Evolutionary conservation across 345 rosid genomes (phyloP).

Genomic region (Arabidopsis arenosa): DNA sequence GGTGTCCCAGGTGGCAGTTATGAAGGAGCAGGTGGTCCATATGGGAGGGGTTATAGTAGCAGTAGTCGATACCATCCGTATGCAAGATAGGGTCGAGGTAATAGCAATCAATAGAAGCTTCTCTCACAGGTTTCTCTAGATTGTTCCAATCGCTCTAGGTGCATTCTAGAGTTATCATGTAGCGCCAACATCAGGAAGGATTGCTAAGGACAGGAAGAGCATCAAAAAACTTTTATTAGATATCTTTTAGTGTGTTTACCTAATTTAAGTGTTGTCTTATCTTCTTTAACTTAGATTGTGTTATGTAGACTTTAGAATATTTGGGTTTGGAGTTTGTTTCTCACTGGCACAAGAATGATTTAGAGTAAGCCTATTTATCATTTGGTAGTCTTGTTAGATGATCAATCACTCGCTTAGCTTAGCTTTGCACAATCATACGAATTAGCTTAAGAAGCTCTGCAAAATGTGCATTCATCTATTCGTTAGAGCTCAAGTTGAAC

Average conservation of each 20-base stretch:
- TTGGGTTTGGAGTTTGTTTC: slow-evolving; percentile 40
- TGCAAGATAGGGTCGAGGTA: slow-evolving; percentile 60
- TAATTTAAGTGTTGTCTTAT: slow-evolving; percentile 31
- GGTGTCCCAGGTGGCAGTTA: slow-evolving; percentile 90
- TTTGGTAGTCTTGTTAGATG: slow-evolving; percentile 34
- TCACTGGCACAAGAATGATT: slow-evolving; percentile 25
- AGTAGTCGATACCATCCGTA: slow-evolving; percentile 98
- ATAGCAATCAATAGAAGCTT: slow-evolving; percentile 34
- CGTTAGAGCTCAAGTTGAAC: background rate
- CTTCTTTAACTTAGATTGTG: slow-evolving; percentile 42
- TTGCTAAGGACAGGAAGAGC: slow-evolving; percentile 45
- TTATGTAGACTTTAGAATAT: slow-evolving; percentile 46
- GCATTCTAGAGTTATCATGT: slow-evolving; percentile 47
- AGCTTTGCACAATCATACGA: slow-evolving; percentile 32
- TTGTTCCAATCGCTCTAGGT: slow-evolving; percentile 37
- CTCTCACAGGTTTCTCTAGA: slow-evolving; percentile 42
- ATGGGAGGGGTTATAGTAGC: slow-evolving; percentile 93
- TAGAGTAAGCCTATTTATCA: slow-evolving; percentile 13
- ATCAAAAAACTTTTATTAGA: slow-evolving; percentile 16
- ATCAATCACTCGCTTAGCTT: slow-evolving; percentile 23
- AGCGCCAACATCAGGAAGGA: slow-evolving; percentile 43
- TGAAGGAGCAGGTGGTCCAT: slow-evolving; percentile 79
- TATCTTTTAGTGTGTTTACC: slow-evolving; percentile 30
- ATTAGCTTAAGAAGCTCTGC: slow-evolving; percentile 29
- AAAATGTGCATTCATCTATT: background rate